Conservation (phyloP, 208 protist genomes). For the Vickermania ingenoplastis region DNA sequence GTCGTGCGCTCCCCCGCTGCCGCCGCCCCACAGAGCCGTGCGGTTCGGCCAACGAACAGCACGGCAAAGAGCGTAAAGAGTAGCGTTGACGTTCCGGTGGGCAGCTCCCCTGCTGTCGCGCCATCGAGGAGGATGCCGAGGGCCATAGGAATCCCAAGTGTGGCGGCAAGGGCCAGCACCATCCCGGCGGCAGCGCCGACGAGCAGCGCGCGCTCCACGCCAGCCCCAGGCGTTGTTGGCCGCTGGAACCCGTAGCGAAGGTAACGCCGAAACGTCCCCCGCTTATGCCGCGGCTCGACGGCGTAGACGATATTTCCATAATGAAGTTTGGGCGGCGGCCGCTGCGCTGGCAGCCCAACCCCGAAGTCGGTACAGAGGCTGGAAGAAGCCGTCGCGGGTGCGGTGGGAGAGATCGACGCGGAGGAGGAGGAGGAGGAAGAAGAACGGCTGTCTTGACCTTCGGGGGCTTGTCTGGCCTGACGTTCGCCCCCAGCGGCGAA, state of each 20-base stretch:
- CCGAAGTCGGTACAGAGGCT: slow-evolving; percentile 67
- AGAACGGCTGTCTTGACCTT: too few relatives aligned
- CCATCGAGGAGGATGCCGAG: slow-evolving; percentile 81
- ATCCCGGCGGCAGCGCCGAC: slow-evolving; percentile 55
- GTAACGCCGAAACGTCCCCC: slow-evolving; percentile 61
- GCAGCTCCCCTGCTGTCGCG: slow-evolving; percentile 71
- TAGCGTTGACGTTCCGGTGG: slow-evolving; percentile 64
- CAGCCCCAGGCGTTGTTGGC: too few relatives aligned
- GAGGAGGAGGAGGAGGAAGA: too few relatives aligned
- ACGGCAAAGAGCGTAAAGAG: slow-evolving; percentile 66
- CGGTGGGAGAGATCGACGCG: slow-evolving; percentile 8
- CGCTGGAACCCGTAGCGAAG: slow-evolving; percentile 8
- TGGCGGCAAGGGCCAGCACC: slow-evolving; percentile 63
- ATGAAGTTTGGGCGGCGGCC: slow-evolving; percentile 27
- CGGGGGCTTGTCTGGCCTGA: too few relatives aligned
- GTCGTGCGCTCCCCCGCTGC: slow-evolving; percentile 71
- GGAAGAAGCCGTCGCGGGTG: slow-evolving; percentile 22
- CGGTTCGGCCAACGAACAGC: slow-evolving; percentile 59
- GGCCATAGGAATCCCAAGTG: slow-evolving; percentile 70
- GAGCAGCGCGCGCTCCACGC: slow-evolving; percentile 44
- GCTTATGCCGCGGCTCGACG: slow-evolving; percentile 37
- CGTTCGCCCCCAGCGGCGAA: too few relatives aligned
- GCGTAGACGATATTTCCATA: slow-evolving; percentile 54
- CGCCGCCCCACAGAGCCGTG: slow-evolving; percentile 60
- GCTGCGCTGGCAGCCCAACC: slow-evolving; percentile 47